Conservation (phyloP, 768 basidiomycete species). For the Auricularia heimuer region DNA sequence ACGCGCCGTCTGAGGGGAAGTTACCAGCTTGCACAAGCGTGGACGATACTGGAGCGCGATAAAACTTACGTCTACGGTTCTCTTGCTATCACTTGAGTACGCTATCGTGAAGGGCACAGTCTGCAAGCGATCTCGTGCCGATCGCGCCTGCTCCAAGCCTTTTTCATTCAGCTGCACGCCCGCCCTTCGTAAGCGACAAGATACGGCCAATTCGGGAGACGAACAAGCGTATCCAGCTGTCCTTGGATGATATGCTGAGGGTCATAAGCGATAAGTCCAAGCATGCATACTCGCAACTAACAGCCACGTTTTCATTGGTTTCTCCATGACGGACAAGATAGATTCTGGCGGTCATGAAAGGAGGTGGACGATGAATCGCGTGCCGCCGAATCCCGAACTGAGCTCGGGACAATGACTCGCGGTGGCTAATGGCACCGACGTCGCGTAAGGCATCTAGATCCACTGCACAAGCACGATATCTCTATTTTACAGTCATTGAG, state of each 20-base stretch:
- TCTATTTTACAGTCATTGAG: no score
- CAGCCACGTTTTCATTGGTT: conserved; percentile 51
- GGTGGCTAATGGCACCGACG: no score
- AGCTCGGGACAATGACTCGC: no score
- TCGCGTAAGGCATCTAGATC: no score
- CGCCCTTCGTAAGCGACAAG: no score
- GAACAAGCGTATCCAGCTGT: conserved; percentile 46
- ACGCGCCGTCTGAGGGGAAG: conserved; percentile 48
- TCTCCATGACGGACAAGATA: conserved; percentile 74
- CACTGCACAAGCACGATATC: no score
- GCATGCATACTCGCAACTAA: background rate
- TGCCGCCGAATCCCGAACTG: background rate
- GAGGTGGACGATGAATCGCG: background rate
- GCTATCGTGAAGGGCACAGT: conserved; percentile 46
- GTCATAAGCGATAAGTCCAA: background rate
- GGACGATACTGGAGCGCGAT: background rate
- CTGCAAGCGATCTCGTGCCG: conserved; percentile 45
- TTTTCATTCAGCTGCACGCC: conserved; percentile 39
- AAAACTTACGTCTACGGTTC: conserved; percentile 52
- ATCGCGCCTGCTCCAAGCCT: conserved; percentile 49
- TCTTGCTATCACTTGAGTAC: conserved; percentile 60
- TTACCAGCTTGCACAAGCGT: background rate
- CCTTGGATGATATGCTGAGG: conserved; percentile 55
- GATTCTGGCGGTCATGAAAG: conserved; percentile 31
- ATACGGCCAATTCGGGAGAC: no score